Evolutionary conservation across 2,329 filamentous ascomycete genomes (phyloP).

Genomic region (Magnaporthales sp.): DNA sequence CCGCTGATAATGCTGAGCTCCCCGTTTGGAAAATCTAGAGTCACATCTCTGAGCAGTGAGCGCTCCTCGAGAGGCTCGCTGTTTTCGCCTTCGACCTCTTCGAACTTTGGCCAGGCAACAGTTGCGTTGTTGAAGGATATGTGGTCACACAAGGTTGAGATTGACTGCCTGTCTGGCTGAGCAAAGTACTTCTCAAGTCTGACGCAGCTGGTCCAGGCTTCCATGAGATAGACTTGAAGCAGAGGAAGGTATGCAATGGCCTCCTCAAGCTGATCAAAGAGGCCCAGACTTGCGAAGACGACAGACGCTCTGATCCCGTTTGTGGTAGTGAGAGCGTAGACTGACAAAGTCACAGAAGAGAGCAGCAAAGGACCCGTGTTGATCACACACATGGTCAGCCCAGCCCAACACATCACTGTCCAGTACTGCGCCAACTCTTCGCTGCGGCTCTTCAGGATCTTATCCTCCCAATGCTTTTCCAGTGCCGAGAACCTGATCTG

Average conservation of each 20-base stretch:
- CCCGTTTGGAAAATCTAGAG: slow-evolving; percentile 22
- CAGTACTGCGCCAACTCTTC: slow-evolving; percentile 25
- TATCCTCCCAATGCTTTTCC: slow-evolving; percentile 24
- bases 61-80: slow-evolving; percentile 9
- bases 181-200: slow-evolving; percentile 24
- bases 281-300: slow-evolving; percentile 24
- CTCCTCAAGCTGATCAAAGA: slow-evolving; percentile 26
- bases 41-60: slow-evolving; percentile 22
- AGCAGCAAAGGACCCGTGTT: slow-evolving; percentile 23
- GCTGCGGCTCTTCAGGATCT: slow-evolving; percentile 23
- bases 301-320: slow-evolving; percentile 23
- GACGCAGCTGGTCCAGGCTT: slow-evolving; percentile 25
- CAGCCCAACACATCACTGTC: slow-evolving; percentile 21
- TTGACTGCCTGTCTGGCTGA: slow-evolving; percentile 19
- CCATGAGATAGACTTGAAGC: slow-evolving; percentile 23
- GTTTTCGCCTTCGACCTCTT: slow-evolving; percentile 14
- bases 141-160: slow-evolving; percentile 15
- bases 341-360: slow-evolving; percentile 20
- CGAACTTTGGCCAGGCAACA: slow-evolving; percentile 23
- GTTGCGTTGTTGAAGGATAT: slow-evolving; percentile 22
- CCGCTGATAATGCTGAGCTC: slow-evolving; percentile 27
- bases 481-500: slow-evolving; percentile 29
- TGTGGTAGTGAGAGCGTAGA: slow-evolving; percentile 23
- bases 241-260: slow-evolving; percentile 21
- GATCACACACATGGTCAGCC: slow-evolving; percentile 19